These are phyloP conservation scores for Fusarium brevicatenulatum DNA, from an alignment of 2,329 filamentous ascomycete species.

Conservation along the genomic window DNA sequence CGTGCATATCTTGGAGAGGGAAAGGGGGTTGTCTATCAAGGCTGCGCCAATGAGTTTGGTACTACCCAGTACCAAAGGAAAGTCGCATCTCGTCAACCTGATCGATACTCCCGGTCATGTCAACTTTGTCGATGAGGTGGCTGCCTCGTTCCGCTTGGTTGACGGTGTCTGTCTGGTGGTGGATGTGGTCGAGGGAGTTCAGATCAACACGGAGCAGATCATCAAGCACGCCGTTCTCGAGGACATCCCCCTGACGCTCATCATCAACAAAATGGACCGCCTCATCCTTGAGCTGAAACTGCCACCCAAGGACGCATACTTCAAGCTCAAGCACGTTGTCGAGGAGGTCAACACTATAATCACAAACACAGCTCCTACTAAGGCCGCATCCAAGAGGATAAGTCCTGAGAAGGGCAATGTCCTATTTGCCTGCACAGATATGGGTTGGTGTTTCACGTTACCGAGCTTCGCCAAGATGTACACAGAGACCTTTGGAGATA, in stretches of 20 bases:
- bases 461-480: conserved; percentile 98
- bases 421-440: conserved; percentile 91
- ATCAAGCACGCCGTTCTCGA: conserved; percentile 95
- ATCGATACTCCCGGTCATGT: conserved; percentile 97
- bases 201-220: conserved; percentile 95
- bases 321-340: conserved; percentile 98
- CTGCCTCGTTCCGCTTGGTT: conserved; percentile 83
- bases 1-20: conserved; percentile 86
- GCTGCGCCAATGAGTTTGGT: conserved; percentile 94
- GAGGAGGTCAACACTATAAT: conserved; percentile 98
- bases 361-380: conserved; percentile 83
- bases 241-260: conserved; percentile 85
- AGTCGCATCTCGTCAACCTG: conserved; percentile 94
- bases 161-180: conserved; percentile 95
- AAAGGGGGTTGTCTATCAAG: conserved; percentile 92
- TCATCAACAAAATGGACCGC: conserved; percentile 98
- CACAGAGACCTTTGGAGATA: conserved; percentile 82
- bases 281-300: conserved; percentile 94
- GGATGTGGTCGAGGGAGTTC: conserved; percentile 98
- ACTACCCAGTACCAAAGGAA: conserved; percentile 86
- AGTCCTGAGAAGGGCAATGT: conserved; percentile 98
- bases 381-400: conserved; percentile 80
- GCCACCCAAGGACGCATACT: conserved; percentile 95
- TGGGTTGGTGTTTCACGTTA: conserved; percentile 97
- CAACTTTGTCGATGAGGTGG: conserved; percentile 98